These are phyloP conservation scores for Schizophyllum commune DNA, from an alignment of 1,284 basidiomycete species.

Conservation along the genomic window DNA sequence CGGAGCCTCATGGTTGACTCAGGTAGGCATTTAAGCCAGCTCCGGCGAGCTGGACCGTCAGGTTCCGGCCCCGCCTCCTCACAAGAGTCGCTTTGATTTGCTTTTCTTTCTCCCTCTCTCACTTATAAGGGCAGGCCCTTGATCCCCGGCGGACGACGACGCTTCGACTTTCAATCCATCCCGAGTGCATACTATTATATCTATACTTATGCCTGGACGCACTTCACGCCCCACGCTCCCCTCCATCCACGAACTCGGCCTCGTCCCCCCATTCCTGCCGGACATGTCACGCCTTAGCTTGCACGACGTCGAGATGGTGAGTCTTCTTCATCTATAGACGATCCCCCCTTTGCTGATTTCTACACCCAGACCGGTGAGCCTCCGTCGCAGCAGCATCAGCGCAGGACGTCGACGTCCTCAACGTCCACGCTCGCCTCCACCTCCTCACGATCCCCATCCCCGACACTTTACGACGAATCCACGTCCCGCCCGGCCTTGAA, in stretches of 20 bases:
- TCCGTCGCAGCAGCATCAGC: not conserved
- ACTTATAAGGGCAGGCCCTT: not conserved
- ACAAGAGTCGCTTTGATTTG: not conserved
- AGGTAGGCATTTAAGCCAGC: not conserved
- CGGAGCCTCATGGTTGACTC: not conserved
- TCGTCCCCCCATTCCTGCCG: conserved; percentile 27
- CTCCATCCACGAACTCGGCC: conserved; percentile 44
- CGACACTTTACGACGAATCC: conserved; percentile 9
- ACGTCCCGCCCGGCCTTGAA: conserved; percentile 7
- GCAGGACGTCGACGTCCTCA: conserved; percentile 10
- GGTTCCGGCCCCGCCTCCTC: not conserved
- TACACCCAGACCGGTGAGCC: conserved; percentile 8
- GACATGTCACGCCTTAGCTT: conserved; percentile 15
- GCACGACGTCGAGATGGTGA: not conserved
- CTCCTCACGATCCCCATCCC: not conserved
- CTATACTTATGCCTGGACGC: not conserved
- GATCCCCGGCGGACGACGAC: not conserved
- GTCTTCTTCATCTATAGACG: not conserved
- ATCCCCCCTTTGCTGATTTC: not conserved
- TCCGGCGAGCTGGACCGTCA: not conserved
- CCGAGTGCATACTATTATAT: not conserved
- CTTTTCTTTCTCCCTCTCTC: not conserved
- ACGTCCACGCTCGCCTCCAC: not conserved
- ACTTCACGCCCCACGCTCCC: conserved; percentile 46
- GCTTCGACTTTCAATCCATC: not conserved